Base-by-base conservation (phyloP, 2,329 filamentous ascomycete species). In the Alternaria arborescens region DNA sequence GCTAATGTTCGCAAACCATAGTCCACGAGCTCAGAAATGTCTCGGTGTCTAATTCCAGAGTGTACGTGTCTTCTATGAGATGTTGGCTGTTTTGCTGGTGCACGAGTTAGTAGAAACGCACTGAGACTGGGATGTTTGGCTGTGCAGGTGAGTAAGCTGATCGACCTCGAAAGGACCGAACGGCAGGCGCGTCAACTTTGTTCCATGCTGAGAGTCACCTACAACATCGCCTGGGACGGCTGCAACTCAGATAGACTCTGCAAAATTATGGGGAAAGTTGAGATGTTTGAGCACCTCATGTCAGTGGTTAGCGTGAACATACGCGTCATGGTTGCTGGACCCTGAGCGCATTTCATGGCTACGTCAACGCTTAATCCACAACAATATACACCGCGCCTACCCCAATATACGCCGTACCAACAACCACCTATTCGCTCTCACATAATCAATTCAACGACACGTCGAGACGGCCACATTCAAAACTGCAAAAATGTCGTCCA, bases 401-500 rank as follows among this genome's bases (percentile, higher is more conserved):
- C 12, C 24, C 30, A 26, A 18, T 38, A 38, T 4, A 16, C 7
- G 22, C 5, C 14, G 12, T 30, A 11, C 3, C 14, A 6, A 6
- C 32, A 50, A 24, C 8, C 18, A 12, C 46, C 30, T 34, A 14
- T 36, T 38, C 32, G 2, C 20, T 18, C 30, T 16, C 1, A 50
- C 46, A 4, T 3, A 38, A 11, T 3, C 43, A 50, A 28, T 47
- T 24, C 12, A 28, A 46, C 46, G 8, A 38, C 2, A n/a, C 11
- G 7, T n/a, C 32, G 30, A 26, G 22, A 6, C 10, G 11, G 11
- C 7, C n/a, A 14, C 16, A 16, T 28, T 24, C 22, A 34, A 32
- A 38, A 43, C 24, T 38, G 4, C 34, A 50, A 60, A 26, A 24
- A 70, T 73, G 69, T 57, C 68, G 12, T 62, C 66, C 24, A 65